These are phyloP conservation scores for Capsicum rhomboideum DNA, from an alignment of 257 asterid genomes.

Conservation along the genomic window DNA sequence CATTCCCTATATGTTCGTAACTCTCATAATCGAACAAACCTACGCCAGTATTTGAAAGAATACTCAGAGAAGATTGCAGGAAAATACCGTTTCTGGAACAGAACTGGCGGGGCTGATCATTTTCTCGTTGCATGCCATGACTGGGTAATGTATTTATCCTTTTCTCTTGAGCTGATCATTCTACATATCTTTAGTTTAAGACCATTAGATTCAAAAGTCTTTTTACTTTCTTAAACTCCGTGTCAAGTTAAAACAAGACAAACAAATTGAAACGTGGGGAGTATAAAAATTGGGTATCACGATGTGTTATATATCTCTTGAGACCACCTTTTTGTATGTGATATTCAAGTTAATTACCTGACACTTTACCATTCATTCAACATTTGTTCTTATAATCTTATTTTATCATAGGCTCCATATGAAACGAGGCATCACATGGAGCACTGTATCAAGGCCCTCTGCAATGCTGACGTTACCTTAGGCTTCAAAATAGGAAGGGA, in stretches of 20 bases:
- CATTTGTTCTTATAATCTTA: background rate
- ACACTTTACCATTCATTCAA: background rate
- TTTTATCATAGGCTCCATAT: conserved; percentile 60
- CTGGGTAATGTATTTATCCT: conserved; percentile 49
- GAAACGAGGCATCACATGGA: conserved; percentile 88
- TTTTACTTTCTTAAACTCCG: no score
- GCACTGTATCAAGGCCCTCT: conserved; percentile 80
- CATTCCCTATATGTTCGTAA: conserved; percentile 54
- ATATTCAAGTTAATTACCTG: background rate
- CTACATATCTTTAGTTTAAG: no score
- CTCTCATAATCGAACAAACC: conserved; percentile 68
- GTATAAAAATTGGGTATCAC: background rate
- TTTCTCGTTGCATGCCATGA: conserved; percentile 95
- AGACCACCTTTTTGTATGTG: background rate
- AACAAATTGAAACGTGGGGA: background rate
- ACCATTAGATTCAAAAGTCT: no score
- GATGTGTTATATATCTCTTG: background rate
- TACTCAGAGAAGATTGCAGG: conserved; percentile 72
- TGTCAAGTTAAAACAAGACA: no score
- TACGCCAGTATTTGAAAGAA: conserved; percentile 57
- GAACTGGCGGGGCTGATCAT: conserved; percentile 94
- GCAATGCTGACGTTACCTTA: conserved; percentile 70
- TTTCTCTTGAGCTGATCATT: background rate
- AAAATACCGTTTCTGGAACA: conserved; percentile 77
- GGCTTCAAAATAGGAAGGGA: conserved; percentile 88